A percentile compares a stretch with the other conserved stretches of the same genome.
These are phyloP conservation scores for Serendipita sp. DNA, from an alignment of 768 basidiomycete species.

Conservation along the genomic window DNA sequence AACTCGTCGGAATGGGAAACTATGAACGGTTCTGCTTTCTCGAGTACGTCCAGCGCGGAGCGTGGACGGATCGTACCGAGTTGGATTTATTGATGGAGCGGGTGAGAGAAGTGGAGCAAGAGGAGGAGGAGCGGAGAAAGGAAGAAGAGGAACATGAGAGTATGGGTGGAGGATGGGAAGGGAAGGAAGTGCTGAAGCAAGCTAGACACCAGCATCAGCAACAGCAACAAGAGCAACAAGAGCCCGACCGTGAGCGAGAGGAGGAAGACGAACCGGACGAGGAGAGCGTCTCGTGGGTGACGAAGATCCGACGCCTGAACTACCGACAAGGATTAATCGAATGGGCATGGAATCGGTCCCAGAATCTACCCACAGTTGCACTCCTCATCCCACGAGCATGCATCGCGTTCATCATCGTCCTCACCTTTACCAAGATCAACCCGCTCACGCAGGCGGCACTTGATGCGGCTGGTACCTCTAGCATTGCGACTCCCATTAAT, in stretches of 20 bases:
- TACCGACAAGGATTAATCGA: neutral
- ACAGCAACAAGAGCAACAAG: neutral
- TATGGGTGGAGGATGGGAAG: neutral
- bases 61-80: slow-evolving; percentile 18
- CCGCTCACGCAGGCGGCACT: slow-evolving; percentile 31
- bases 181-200: neutral
- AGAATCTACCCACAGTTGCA: slow-evolving; percentile 67
- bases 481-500: neutral
- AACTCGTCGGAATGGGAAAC: slow-evolving; percentile 57
- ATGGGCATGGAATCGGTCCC: slow-evolving; percentile 26
- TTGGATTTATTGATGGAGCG: neutral
- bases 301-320: neutral
- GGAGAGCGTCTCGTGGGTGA: neutral
- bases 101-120: neutral
- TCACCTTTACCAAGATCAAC: slow-evolving; percentile 41
- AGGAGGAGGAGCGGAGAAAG: neutral
- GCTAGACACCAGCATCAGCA: neutral
- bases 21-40: slow-evolving; percentile 77
- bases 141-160: neutral
- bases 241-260: neutral
- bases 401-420: slow-evolving; percentile 52
- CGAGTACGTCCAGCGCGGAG: slow-evolving; percentile 57
- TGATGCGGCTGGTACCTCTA: slow-evolving; percentile 23
- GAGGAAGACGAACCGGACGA: neutral
- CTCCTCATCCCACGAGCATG: slow-evolving; percentile 76